These are phyloP conservation scores for Anthostomella pinea DNA, from an alignment of 2,329 filamentous ascomycete genomes.

Conservation along the genomic window DNA sequence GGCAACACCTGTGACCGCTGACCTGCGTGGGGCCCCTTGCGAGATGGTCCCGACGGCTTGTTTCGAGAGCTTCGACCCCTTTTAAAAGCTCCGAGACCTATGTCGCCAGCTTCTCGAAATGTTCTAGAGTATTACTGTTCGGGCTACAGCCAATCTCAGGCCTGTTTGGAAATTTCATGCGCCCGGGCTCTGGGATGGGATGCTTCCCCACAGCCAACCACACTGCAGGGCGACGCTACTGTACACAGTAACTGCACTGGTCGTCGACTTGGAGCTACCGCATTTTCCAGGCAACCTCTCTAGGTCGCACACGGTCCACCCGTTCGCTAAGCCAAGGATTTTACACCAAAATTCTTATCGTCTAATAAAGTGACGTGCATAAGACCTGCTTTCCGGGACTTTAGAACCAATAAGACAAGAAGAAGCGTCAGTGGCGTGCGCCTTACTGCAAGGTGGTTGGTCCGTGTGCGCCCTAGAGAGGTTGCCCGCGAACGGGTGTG, in stretches of 20 bases:
- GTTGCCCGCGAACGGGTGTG: too few relatives aligned
- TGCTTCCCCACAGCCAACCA: constrained; percentile 21
- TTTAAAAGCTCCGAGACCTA: neutral
- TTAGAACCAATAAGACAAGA: too few relatives aligned
- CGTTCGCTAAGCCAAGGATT: too few relatives aligned
- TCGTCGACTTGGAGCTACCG: constrained; percentile 4
- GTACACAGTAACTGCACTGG: too few relatives aligned
- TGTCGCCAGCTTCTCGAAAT: constrained; percentile 20
- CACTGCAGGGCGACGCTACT: constrained; percentile 16
- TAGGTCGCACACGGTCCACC: too few relatives aligned
- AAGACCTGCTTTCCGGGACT: too few relatives aligned
- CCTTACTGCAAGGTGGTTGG: too few relatives aligned
- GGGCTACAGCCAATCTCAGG: constrained; percentile 19
- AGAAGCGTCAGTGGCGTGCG: too few relatives aligned
- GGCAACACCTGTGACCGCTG: neutral
- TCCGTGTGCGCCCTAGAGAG: too few relatives aligned
- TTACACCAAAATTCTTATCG: too few relatives aligned
- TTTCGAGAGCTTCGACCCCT: constrained; percentile 1
- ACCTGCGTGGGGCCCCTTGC: neutral
- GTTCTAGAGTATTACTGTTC: constrained; percentile 22
- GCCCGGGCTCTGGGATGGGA: constrained; percentile 9
- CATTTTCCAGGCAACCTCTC: too few relatives aligned
- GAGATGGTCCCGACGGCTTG: neutral
- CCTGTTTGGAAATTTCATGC: constrained; percentile 21
- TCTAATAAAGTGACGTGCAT: too few relatives aligned